Evolutionary conservation across 2,329 filamentous ascomycete genomes (phyloP), one percentile per base, ranked within the genome.

Genomic region (Cordyceps militaris): DNA sequence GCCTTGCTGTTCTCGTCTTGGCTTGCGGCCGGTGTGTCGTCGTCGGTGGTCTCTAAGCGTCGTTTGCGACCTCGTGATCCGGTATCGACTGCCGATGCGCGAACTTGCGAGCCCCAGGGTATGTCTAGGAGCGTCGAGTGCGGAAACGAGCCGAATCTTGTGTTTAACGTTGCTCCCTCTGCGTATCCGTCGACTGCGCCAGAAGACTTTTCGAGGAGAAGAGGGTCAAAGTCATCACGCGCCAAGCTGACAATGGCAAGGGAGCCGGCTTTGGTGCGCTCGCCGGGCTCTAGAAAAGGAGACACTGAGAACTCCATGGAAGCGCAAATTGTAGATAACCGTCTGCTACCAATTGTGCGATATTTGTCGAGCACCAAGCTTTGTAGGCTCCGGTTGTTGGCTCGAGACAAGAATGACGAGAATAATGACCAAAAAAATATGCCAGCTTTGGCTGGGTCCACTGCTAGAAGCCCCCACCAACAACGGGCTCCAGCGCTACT

Each of bases 61-160:
- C 81, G 77, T 71, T 86, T 87, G 53, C 88, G 82, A 34, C 91
- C 91, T 65, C 91, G 80, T n/a, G 91, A 94, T 13, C 92, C 91
- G 0, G 92, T 97, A 67, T 97, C 90, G 58, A 97, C 91, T 32
- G 87, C 84, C 1, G 91, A 96, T 8, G 94, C 94, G 48, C 90
- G 82, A 23, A 97, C 86, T 70, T 97, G 94, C 7, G 89, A 91
- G 28, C 94, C 94, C 93, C 93, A 97, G 43, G 89, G 88, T 56
- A 91, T 78, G 5, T 84, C 79, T 57, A 96, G 80, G 47, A 93
- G 74, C 0, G 89, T 92, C 11, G 82, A 87, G 69, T 93, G 89
- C 0, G 89, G 89, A 60, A 91, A 93, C 0, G 92, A 96, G 50
- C 94, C 94, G 67, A 96, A 99, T 46, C 92, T 86, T 1, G 93